These are phyloP conservation scores for Blyttiomyces sp. DNA, from an alignment of 371 early-diverging fungal species.

Conservation along the genomic window DNA sequence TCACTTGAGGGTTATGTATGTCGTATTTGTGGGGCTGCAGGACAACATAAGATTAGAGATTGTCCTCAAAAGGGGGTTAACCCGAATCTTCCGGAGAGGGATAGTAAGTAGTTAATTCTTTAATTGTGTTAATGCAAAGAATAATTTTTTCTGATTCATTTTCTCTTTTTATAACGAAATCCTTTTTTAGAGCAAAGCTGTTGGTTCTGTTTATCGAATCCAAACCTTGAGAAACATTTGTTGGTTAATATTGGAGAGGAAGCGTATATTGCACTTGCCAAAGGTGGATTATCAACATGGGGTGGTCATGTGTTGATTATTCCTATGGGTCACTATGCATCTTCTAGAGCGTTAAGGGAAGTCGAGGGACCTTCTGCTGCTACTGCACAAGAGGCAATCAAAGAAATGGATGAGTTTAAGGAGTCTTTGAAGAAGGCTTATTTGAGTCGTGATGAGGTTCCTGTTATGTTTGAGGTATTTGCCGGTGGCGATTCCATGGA, in stretches of 20 bases:
- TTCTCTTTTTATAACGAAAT: background rate
- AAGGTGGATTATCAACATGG: constrained; percentile 61
- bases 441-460: constrained; percentile 48
- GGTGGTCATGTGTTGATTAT: constrained; percentile 71
- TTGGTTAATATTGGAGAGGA: constrained; percentile 70
- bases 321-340: constrained; percentile 62
- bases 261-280: constrained; percentile 71
- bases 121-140: no score
- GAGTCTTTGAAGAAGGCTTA: constrained; percentile 41
- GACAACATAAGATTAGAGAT: no score
- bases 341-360: background rate
- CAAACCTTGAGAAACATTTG: constrained; percentile 73
- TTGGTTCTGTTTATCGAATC: constrained; percentile 87
- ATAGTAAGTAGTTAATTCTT: constrained; percentile 5
- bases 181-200: constrained; percentile 44
- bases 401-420: constrained; percentile 63
- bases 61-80: background rate
- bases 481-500: constrained; percentile 27
- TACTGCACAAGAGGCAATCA: constrained; percentile 43
- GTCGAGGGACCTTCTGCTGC: constrained; percentile 13
- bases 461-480: constrained; percentile 72
- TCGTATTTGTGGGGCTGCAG: no score
- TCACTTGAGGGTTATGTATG: no score
- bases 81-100: background rate
- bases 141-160: background rate